A percentile compares a stretch with the other conserved stretches of the same genome.
Evolutionary conservation across 345 rosid genomes (phyloP).

Genomic region (Iberis pinnata): DNA sequence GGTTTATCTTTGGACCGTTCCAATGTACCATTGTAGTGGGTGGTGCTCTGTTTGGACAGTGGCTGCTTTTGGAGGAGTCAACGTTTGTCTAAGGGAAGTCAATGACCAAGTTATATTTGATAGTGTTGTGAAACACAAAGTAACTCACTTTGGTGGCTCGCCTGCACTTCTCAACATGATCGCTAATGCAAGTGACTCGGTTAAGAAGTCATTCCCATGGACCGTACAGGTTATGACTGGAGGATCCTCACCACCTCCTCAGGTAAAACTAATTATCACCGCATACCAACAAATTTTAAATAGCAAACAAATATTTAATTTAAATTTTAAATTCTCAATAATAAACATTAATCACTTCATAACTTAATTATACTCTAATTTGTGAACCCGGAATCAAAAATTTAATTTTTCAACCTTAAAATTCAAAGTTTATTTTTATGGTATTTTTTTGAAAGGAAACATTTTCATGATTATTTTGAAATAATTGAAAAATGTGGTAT

Average conservation of each 20-base stretch:
- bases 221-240: conserved; percentile 75
- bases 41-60: conserved; percentile 88
- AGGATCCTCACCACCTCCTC: conserved; percentile 90
- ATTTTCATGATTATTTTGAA: too few relatives aligned
- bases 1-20: conserved; percentile 91
- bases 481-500: too few relatives aligned
- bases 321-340: too few relatives aligned
- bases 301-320: too few relatives aligned
- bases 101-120: conserved; percentile 69
- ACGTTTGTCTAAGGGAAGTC: conserved; percentile 88
- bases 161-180: conserved; percentile 83
- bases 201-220: conserved; percentile 68
- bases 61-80: conserved; percentile 71
- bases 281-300: too few relatives aligned
- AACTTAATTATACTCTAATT: too few relatives aligned
- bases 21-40: conserved; percentile 91
- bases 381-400: too few relatives aligned
- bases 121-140: conserved; percentile 63
- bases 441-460: too few relatives aligned
- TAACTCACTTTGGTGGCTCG: conserved; percentile 80
- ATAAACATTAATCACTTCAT: too few relatives aligned
- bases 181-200: conserved; percentile 63
- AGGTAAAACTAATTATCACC: too few relatives aligned
- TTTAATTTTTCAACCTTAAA: too few relatives aligned
- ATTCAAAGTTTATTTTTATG: too few relatives aligned